Evolutionary conservation across 345 rosid species (phyloP), one percentile per base, ranked within the genome.

Genomic region (Angophora floribunda): DNA sequence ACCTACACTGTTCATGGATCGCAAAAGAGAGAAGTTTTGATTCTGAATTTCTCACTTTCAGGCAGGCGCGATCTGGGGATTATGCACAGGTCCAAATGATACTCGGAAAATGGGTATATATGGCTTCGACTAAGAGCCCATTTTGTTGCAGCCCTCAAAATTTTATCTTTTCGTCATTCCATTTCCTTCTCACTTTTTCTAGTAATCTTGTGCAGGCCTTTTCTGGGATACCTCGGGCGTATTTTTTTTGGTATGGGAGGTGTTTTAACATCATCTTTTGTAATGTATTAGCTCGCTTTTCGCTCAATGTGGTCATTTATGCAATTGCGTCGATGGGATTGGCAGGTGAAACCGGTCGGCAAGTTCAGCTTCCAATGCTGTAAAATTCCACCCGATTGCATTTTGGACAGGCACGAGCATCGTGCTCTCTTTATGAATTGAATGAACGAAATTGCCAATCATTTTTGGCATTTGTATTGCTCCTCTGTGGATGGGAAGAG

Each of bases 41-140:
- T 36, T 41, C 47, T 2, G 49, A 75, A 36, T 36, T 47, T 41
- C 82, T 75, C 82, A 80, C 65, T 80, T 89, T 88, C 90, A 94
- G 99, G 96, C 96, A 9, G 95, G 98, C 90, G 96, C 94, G 52
- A 92, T 94, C 21, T 95, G 96, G 93, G 99, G 99, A 13, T 52
- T 93, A 30, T 97, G 95, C 90, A 84, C 89, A 45, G 96, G 95
- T 61, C 96, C 98, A 14, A 87, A 91, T 12, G 92, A 93, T 28
- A 96, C 97, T 89, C 93, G 95, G 89, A 92, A 89, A 86, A 52
- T 52, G 78, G 99, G 99, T 93, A 87, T 32, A 32, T 52, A 47
- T 70, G 36, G 85, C 9, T 45, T 57, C 75, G 17, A 0, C 36
- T 1, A 9, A 75, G 82, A 36, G 47, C 63, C 70, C 47, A 52